Evolutionary conservation across 768 basidiomycete species (phyloP).

Genomic region (Amanita exitialis): DNA sequence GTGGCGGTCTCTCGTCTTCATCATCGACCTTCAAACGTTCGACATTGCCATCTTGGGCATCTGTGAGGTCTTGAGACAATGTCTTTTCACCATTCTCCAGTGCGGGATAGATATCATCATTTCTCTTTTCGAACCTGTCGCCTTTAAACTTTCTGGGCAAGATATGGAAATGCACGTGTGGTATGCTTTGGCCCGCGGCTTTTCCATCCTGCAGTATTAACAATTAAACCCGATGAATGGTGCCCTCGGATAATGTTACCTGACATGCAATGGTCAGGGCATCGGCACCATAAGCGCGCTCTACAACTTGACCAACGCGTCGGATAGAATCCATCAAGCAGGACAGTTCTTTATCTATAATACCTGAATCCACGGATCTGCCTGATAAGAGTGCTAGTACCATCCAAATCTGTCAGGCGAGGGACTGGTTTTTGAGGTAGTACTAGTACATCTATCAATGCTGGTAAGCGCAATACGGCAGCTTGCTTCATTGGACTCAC

Average conservation of each 20-base stretch:
- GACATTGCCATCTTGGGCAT: slow-evolving; percentile 13
- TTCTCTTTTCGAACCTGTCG: slow-evolving; percentile 52
- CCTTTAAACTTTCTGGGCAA: slow-evolving; percentile 70
- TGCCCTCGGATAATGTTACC: slow-evolving; percentile 27
- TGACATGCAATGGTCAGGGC: slow-evolving; percentile 85
- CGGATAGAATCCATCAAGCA: slow-evolving; percentile 79
- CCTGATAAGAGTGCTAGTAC: slow-evolving; percentile 14
- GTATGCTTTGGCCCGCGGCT: slow-evolving; percentile 71
- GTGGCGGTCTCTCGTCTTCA: slow-evolving; percentile 56
- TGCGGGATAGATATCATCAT: slow-evolving; percentile 73
- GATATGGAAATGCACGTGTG: slow-evolving; percentile 95
- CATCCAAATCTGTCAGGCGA: slow-evolving; percentile 46
- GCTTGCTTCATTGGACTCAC: slow-evolving; percentile 39
- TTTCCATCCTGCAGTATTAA: slow-evolving; percentile 59
- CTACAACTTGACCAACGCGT: slow-evolving; percentile 68
- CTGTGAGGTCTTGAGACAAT: slow-evolving; percentile 30
- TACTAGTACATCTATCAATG: slow-evolving; percentile 47
- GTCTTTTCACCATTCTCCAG: slow-evolving; percentile 56
- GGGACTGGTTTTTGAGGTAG: slow-evolving; percentile 45
- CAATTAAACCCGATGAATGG: neutral
- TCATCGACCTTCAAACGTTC: slow-evolving; percentile 50
- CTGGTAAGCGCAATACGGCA: neutral
- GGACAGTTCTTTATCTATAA: slow-evolving; percentile 51
- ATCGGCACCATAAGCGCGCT: slow-evolving; percentile 75
- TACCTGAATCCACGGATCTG: neutral